Conservation (phyloP, 108 stramenopile genomes). For the Nitzschia sp. region DNA sequence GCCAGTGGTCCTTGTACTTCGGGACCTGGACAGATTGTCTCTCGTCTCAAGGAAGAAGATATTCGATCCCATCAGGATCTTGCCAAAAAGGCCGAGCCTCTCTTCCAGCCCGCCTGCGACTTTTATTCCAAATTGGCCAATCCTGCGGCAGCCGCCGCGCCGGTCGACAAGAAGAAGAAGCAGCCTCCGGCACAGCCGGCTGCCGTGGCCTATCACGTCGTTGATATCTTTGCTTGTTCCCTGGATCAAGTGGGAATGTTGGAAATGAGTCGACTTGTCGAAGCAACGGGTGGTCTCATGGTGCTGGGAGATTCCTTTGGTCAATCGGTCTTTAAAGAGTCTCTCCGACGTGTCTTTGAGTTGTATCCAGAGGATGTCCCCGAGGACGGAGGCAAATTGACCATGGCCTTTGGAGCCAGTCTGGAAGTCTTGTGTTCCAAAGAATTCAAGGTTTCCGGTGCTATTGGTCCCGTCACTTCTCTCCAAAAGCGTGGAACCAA, state of each 20-base stretch:
- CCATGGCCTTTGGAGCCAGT: slow-evolving; percentile 92
- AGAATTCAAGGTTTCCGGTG: slow-evolving; percentile 93
- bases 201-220: slow-evolving; percentile 77
- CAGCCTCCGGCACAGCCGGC: slow-evolving; percentile 28
- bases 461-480: slow-evolving; percentile 85
- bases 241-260: slow-evolving; percentile 97
- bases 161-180: slow-evolving; percentile 44
- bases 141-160: slow-evolving; percentile 23
- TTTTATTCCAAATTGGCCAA: slow-evolving; percentile 89
- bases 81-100: slow-evolving; percentile 84
- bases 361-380: slow-evolving; percentile 80
- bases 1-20: slow-evolving; percentile 95
- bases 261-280: slow-evolving; percentile 92
- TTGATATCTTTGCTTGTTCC: slow-evolving; percentile 98
- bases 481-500: slow-evolving; percentile 86
- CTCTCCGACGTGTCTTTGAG: slow-evolving; percentile 91
- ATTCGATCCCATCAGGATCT: slow-evolving; percentile 92
- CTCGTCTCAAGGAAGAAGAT: slow-evolving; percentile 83
- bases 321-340: slow-evolving; percentile 98
- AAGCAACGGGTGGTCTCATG: slow-evolving; percentile 96
- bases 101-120: slow-evolving; percentile 90
- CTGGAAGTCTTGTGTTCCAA: slow-evolving; percentile 89
- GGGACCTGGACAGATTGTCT: slow-evolving; percentile 93
- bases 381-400: slow-evolving; percentile 85
- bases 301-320: slow-evolving; percentile 96